Percentiles rank a stretch among this genome's conserved stretches.
These are phyloP conservation scores for Acidiella bohemica DNA, from an alignment of 495 filamentous ascomycete species.

Conservation along the genomic window DNA sequence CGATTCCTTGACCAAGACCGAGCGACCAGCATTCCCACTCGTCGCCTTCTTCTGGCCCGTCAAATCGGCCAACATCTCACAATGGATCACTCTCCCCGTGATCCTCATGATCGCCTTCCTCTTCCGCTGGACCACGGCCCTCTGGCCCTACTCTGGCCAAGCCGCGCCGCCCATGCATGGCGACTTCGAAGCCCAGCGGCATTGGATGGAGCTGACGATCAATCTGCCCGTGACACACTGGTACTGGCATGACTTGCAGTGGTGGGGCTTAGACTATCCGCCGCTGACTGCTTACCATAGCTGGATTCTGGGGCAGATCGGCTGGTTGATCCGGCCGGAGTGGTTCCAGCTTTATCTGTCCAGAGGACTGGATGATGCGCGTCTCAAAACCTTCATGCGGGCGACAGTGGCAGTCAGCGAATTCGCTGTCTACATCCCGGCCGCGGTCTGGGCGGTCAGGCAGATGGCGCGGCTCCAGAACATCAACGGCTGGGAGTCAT, in stretches of 20 bases:
- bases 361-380: constrained; percentile 62
- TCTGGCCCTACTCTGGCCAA: constrained; percentile 90
- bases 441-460: constrained; percentile 68
- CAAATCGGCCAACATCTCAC: constrained; percentile 55
- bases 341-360: constrained; percentile 88
- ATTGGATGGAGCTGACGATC: constrained; percentile 96
- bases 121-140: constrained; percentile 78
- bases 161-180: constrained; percentile 80
- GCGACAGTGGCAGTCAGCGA: constrained; percentile 80
- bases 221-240: constrained; percentile 82
- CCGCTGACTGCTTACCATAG: constrained; percentile 96
- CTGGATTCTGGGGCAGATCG: constrained; percentile 82
- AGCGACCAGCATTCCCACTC: constrained; percentile 61
- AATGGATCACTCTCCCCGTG: constrained; percentile 84
- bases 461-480: constrained; percentile 57
- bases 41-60: constrained; percentile 88
- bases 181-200: constrained; percentile 92
- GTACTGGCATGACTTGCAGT: constrained; percentile 93
- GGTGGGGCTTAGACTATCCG: constrained; percentile 97
- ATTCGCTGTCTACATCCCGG: constrained; percentile 77
- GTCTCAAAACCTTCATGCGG: constrained; percentile 88
- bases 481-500: constrained; percentile 62
- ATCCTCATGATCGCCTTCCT: constrained; percentile 83
- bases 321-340: constrained; percentile 56
- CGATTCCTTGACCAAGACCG: constrained; percentile 32